These are phyloP conservation scores for Dictyostelium firmibasis DNA, from an alignment of 78 protist genomes.

Conservation along the genomic window DNA sequence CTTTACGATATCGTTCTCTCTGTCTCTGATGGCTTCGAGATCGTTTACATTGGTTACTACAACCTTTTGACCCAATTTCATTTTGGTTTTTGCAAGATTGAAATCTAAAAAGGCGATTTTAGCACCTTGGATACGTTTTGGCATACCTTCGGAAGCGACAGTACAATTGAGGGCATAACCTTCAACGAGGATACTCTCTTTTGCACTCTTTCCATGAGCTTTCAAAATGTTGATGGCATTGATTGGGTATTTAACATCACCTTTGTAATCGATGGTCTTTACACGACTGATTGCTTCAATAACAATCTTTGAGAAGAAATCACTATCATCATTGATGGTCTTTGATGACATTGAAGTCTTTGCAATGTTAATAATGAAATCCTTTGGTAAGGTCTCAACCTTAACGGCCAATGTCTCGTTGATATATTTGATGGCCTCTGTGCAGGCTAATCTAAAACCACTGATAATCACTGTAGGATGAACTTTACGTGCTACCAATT, in stretches of 20 bases:
- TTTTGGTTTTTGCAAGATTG: conserved; percentile 89
- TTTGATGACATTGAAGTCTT: conserved; percentile 98
- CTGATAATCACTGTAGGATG: conserved; percentile 99
- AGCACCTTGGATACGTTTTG: conserved; percentile 88
- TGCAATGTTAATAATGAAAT: conserved; percentile 94
- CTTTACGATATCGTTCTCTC: conserved; percentile 73
- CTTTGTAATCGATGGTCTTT: conserved; percentile 86
- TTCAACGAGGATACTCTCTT: conserved; percentile 87
- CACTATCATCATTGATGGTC: conserved; percentile 93
- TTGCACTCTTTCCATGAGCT: conserved; percentile 95
- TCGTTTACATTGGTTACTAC: conserved; percentile 93
- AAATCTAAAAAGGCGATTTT: conserved; percentile 98
- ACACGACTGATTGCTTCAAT: conserved; percentile 96
- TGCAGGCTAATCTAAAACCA: conserved; percentile 97
- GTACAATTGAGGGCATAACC: conserved; percentile 98
- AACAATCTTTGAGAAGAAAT: conserved; percentile 95
- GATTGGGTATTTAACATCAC: conserved; percentile 95
- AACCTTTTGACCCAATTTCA: conserved; percentile 94
- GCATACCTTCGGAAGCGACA: conserved; percentile 97
- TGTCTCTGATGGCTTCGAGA: conserved; percentile 91
- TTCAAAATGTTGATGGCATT: conserved; percentile 95
- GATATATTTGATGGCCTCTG: conserved; percentile 95
- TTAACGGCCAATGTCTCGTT: conserved; percentile 72
- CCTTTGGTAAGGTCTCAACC: conserved; percentile 91
- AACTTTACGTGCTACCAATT: conserved; percentile 92